Base-by-base conservation (phyloP, 768 basidiomycete species). In the Panaeolus cyanescens region DNA sequence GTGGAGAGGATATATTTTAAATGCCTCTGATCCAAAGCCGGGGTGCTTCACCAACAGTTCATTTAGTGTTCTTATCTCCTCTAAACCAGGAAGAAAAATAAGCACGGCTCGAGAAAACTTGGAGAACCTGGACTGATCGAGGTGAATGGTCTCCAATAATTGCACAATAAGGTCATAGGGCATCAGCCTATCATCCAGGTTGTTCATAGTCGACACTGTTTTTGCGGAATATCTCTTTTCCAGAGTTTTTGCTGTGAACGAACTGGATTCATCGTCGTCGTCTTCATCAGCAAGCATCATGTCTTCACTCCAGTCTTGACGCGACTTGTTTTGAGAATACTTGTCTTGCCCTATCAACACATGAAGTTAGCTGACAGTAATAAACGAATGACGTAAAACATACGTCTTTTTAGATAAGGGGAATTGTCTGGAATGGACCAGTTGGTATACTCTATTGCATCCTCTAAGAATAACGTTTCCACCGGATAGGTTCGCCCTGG, bases 401-500 rank as follows among this genome's bases (percentile, higher is more conserved):
- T 71, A 92, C 92, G 67, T 61, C 86, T 84, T 61, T 85, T 79
- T 5, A 91, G 91, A 74, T 93, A 97, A 8, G 87, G 91, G 0
- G 95, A 97, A 56, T 77, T 83, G 66, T 93, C 92, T 2, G 85
- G 77, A 62, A 97, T 85, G 19, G 84, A 79, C 93, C 93, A 97
- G 13, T 81, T 78, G 5, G 91, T 87, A 58, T 83, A 79, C 73
- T 98, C 90, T 36, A 98, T 83, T 0, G 93, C 95, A 72, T 99
- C 96, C 73, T 99, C 96, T 17, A 99, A 79, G 72, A 86, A 99
- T 42, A 83, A 80, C 19, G 90, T 80, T 56, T 92, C 87, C 5
- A 99, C 96, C 32, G 96, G 96, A 76, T 93, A 99, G 1, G 95
- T 98, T 17, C 96, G 85, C 3, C 96, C 97, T 17, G 96, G 96